A percentile compares a stretch with the other conserved stretches of the same genome.
These are phyloP conservation scores for Mychonastes homosphaera DNA, from an alignment of 139 green algal genomes.

Conservation along the genomic window DNA sequence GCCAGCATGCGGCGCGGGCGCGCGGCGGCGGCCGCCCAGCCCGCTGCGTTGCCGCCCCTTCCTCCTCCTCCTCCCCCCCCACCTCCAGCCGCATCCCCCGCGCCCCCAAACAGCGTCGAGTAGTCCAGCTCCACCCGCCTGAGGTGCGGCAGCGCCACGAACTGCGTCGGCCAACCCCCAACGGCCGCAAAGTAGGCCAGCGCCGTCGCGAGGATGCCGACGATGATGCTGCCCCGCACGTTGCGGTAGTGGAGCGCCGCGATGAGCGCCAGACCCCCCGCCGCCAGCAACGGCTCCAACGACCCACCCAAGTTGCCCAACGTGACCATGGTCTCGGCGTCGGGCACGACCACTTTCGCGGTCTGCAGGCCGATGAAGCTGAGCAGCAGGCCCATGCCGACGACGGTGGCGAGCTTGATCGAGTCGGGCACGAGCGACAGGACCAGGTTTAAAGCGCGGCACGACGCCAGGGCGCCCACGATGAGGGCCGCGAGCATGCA, in stretches of 20 bases:
- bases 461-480: constrained; percentile 27
- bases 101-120: no score
- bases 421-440: constrained; percentile 26
- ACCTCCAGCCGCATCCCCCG: no score
- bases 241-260: constrained; percentile 25
- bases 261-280: constrained; percentile 24
- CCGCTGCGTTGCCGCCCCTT: no score
- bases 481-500: constrained; percentile 23
- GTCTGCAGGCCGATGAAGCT: constrained; percentile 36
- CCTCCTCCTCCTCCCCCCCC: no score
- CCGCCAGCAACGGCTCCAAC: constrained; percentile 19
- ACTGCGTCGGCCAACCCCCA: constrained; percentile 11
- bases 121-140: no score
- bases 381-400: constrained; percentile 42
- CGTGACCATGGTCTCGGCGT: constrained; percentile 27
- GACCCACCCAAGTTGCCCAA: constrained; percentile 13
- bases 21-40: no score
- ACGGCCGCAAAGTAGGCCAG: constrained; percentile 21
- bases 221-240: constrained; percentile 32
- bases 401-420: constrained; percentile 42
- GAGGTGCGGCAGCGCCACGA: constrained; percentile 1
- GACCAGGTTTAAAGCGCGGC: constrained; percentile 26
- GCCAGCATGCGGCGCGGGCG: no score
- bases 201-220: constrained; percentile 23
- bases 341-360: constrained; percentile 24